Conservation (phyloP, 768 basidiomycete genomes). For the Kwoniella dendrophila region DNA sequence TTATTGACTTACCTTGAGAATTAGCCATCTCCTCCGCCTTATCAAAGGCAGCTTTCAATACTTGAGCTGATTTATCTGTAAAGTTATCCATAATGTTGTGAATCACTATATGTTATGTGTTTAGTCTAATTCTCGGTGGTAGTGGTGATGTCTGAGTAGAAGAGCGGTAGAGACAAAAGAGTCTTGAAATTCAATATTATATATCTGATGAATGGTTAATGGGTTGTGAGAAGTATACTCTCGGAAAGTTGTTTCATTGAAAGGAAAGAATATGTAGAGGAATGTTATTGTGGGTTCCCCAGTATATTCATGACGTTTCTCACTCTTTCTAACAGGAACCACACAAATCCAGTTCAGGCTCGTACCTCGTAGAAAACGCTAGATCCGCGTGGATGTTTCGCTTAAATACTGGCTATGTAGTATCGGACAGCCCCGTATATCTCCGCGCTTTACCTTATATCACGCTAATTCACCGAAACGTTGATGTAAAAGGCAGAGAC, state of each 20-base stretch:
- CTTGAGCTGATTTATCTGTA: slow-evolving; percentile 78
- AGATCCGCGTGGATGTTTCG: slow-evolving; percentile 11
- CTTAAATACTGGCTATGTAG: background rate
- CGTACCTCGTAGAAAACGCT: slow-evolving; percentile 14
- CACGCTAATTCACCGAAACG: too few species aligned
- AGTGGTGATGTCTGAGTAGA: background rate
- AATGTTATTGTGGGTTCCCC: slow-evolving; percentile 8
- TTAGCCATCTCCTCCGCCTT: slow-evolving; percentile 82
- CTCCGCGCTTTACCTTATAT: background rate
- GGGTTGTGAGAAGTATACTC: background rate
- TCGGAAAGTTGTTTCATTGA: too few species aligned
- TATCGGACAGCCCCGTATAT: background rate
- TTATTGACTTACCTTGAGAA: slow-evolving; percentile 66
- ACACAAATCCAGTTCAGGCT: too few species aligned
- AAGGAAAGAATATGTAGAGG: background rate
- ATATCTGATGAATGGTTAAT: background rate
- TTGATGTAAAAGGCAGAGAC: too few species aligned
- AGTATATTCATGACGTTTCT: slow-evolving; percentile 9
- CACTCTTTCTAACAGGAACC: background rate
- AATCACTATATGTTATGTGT: background rate
- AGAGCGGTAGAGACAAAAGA: background rate
- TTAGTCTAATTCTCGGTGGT: background rate
- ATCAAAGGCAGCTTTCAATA: slow-evolving; percentile 71
- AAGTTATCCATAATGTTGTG: slow-evolving; percentile 66
- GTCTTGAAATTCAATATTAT: background rate